Evolutionary conservation across 2,329 filamentous ascomycete genomes (phyloP).

Genomic region (Alternaria dauci): DNA sequence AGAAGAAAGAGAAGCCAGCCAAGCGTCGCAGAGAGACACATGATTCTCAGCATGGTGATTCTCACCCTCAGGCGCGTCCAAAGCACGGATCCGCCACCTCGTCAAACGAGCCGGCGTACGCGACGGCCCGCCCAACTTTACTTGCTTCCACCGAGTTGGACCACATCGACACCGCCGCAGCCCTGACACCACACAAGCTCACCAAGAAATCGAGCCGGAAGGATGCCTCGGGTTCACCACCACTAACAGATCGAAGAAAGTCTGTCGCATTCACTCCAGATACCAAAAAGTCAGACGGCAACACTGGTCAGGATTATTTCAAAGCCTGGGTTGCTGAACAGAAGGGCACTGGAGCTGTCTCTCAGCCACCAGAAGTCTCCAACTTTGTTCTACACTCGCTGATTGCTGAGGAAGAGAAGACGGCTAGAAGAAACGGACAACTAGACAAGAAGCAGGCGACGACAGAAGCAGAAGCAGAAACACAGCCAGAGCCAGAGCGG

Average conservation of each 20-base stretch:
- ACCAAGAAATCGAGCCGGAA: conserved; percentile 24
- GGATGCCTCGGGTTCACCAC: conserved; percentile 35
- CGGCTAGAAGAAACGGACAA: conserved; percentile 24
- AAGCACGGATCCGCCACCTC: conserved; percentile 30
- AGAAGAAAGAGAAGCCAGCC: conserved; percentile 38
- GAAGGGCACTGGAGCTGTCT: conserved; percentile 35
- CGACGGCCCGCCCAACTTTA: conserved; percentile 31
- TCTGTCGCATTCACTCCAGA: conserved; percentile 72
- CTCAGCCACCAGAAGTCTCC: conserved; percentile 33
- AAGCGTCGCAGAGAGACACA: conserved; percentile 29
- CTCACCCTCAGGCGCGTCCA: conserved; percentile 14
- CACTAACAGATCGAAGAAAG: conserved; percentile 55
- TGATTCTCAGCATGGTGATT: conserved; percentile 8
- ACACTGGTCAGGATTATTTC: conserved; percentile 62
- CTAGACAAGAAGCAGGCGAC: conserved; percentile 28
- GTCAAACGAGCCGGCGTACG: conserved; percentile 25
- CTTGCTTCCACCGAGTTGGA: conserved; percentile 44
- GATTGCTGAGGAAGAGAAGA: conserved; percentile 23
- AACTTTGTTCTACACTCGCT: conserved; percentile 37
- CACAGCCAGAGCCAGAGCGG: not conserved
- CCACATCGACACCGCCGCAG: conserved; percentile 14
- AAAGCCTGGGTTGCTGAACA: conserved; percentile 57
- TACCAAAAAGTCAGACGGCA: conserved; percentile 66
- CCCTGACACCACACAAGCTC: conserved; percentile 31
- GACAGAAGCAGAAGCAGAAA: not conserved